phyloP scores from a whole-genome alignment of 148 eudicot genomes.

The Silene conica region DNA sequence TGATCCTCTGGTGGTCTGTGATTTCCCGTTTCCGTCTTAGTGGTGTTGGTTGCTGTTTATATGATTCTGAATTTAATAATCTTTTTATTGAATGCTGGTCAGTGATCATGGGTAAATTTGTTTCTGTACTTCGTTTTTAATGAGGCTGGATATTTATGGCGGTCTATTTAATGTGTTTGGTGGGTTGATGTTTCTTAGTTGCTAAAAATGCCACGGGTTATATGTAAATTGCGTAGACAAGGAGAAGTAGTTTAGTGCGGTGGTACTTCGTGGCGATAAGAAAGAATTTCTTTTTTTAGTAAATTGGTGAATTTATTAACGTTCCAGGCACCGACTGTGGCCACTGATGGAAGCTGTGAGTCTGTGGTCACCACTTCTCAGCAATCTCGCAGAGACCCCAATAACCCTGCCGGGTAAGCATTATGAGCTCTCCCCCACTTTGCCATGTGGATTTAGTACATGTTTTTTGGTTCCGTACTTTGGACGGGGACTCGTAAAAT shows the following conservation, averaged over 20 bases:
- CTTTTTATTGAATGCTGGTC: neutral
- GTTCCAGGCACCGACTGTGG: conserved; percentile 47
- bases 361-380: conserved; percentile 62
- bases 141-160: conserved; percentile 13
- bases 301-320: neutral
- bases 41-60: neutral
- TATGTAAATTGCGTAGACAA: conserved; percentile 6
- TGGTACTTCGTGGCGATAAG: neutral
- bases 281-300: neutral
- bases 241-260: neutral
- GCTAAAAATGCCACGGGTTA: neutral
- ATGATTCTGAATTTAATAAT: neutral
- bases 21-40: neutral
- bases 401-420: conserved; percentile 77
- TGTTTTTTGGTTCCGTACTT: neutral
- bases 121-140: conserved; percentile 13
- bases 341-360: conserved; percentile 76
- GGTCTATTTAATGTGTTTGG: conserved; percentile 3
- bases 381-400: conserved; percentile 66
- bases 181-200: conserved; percentile 5
- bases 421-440: neutral
- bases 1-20: conserved; percentile 1
- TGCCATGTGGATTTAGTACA: conserved; percentile 1
- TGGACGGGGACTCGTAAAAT: neutral
- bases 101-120: conserved; percentile 6